Conservation (phyloP, 2,329 filamentous ascomycete genomes). For the Emergomyces orientalis region DNA sequence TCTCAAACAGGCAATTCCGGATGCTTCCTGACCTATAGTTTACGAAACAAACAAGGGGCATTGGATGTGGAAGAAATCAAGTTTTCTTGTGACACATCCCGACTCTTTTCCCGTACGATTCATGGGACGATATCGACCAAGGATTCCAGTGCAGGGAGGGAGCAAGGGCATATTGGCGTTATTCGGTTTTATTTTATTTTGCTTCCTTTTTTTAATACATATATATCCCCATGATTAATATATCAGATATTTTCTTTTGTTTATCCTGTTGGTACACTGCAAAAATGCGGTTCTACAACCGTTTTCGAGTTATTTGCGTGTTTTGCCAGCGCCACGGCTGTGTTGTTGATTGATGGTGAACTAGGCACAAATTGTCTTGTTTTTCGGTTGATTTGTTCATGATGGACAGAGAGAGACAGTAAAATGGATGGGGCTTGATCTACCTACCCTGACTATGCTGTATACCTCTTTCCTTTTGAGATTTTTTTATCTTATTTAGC, state of each 20-base stretch:
- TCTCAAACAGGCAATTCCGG: background rate
- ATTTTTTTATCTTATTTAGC: background rate
- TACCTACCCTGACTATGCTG: background rate
- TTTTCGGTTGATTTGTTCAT: background rate
- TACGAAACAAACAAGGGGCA: background rate
- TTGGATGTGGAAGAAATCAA: background rate
- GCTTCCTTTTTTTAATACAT: background rate
- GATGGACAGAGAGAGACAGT: background rate
- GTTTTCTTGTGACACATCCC: background rate
- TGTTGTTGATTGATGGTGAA: background rate
- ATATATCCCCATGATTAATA: constrained; percentile 1
- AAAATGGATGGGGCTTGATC: background rate
- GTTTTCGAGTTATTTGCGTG: background rate
- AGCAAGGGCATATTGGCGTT: background rate
- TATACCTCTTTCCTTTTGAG: background rate
- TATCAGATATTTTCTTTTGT: background rate
- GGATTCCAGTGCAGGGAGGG: background rate
- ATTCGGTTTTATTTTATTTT: background rate
- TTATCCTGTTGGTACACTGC: background rate
- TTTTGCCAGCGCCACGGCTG: background rate
- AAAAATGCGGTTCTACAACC: background rate
- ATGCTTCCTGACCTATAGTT: background rate
- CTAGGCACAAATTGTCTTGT: background rate
- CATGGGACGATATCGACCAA: background rate
- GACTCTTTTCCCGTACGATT: background rate